Percentiles rank a stretch among this genome's conserved stretches.
Evolutionary conservation across 495 filamentous ascomycete species (phyloP).

Genomic region (Podospora comata): DNA sequence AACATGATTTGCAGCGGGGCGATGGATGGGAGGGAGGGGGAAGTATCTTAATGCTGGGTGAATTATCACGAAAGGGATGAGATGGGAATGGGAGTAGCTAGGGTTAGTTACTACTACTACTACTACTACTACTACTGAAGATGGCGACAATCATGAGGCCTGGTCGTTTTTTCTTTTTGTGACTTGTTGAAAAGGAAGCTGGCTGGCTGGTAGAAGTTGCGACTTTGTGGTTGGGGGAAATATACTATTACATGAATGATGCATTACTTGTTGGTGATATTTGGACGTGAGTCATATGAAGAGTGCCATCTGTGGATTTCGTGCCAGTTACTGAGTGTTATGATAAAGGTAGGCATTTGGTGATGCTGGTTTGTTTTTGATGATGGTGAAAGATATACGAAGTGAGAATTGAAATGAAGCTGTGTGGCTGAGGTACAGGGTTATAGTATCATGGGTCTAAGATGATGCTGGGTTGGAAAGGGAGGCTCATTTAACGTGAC

Average conservation of each 20-base stretch:
- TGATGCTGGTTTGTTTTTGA: too few species aligned
- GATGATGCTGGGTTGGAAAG: neutral
- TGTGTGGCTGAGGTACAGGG: neutral
- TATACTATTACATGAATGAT: neutral
- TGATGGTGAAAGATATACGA: neutral
- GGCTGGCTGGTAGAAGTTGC: neutral
- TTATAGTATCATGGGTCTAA: neutral
- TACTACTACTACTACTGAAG: neutral
- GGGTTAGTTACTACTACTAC: neutral
- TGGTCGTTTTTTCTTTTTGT: neutral
- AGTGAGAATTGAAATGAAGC: neutral
- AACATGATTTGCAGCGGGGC: neutral
- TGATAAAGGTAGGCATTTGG: too few species aligned
- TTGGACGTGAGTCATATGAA: too few species aligned
- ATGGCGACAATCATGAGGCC: neutral
- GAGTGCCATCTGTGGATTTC: too few species aligned
- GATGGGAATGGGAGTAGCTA: neutral
- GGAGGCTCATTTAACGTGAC: neutral
- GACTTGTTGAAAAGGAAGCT: neutral
- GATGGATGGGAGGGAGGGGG: constrained; percentile 1
- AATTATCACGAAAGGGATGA: neutral
- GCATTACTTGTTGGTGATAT: neutral
- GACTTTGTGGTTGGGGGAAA: neutral
- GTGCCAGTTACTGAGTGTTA: too few species aligned
- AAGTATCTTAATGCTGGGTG: neutral